These are phyloP conservation scores for Neospermospora avenae DNA, from an alignment of 2,329 filamentous ascomycete genomes.

Conservation along the genomic window DNA sequence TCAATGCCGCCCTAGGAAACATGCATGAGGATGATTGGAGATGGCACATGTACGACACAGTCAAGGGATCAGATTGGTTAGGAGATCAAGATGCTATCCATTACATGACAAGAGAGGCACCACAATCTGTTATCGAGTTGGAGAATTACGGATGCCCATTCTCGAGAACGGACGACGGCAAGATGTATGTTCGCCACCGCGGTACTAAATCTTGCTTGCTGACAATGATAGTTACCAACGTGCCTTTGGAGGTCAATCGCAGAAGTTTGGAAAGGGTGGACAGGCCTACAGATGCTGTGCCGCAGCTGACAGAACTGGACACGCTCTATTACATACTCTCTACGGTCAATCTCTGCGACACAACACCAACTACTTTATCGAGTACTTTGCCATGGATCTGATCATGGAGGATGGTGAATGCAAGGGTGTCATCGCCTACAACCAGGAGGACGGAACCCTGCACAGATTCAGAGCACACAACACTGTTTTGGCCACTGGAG, in stretches of 20 bases:
- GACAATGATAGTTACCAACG: conserved; percentile 72
- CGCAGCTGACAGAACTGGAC: conserved; percentile 93
- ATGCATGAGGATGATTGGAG: conserved; percentile 99
- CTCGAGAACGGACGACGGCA: conserved; percentile 92
- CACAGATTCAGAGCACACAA: conserved; percentile 96
- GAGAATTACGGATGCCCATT: conserved; percentile 98
- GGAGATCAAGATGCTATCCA: conserved; percentile 97
- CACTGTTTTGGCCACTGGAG: conserved; percentile 94
- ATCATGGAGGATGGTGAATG: conserved; percentile 98
- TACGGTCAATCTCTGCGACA: conserved; percentile 96
- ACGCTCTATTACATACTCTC: conserved; percentile 95
- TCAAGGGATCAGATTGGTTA: conserved; percentile 96
- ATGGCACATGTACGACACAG: conserved; percentile 99
- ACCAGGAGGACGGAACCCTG: conserved; percentile 96
- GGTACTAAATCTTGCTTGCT: conserved; percentile 13
- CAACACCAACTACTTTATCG: conserved; percentile 99
- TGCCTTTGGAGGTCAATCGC: conserved; percentile 96
- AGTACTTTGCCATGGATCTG: conserved; percentile 95
- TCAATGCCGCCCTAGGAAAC: conserved; percentile 86
- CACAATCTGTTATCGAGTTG: conserved; percentile 86
- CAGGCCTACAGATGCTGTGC: conserved; percentile 93
- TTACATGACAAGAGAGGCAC: conserved; percentile 96
- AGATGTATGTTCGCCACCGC: conserved; percentile 59
- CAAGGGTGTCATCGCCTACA: conserved; percentile 95
- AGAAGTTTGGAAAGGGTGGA: conserved; percentile 92